Evolutionary conservation across 345 rosid species (phyloP).

Genomic region (Salix dunnii): DNA sequence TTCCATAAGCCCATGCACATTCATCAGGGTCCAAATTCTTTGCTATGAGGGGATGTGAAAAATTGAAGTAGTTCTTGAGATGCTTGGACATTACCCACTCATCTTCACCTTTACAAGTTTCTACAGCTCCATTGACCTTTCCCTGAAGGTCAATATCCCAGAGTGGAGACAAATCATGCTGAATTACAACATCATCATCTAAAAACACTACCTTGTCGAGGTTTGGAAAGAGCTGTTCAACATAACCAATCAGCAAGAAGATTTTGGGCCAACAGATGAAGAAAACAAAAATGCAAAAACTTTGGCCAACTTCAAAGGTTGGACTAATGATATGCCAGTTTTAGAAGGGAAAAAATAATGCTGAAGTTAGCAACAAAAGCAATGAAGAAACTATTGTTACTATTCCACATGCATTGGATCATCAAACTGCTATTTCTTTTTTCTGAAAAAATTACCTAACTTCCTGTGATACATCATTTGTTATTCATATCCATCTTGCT

Average conservation of each 20-base stretch:
- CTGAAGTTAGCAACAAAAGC: not conserved
- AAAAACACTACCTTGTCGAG: constrained; percentile 91
- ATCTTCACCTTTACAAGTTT: constrained; percentile 96
- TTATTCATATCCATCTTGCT: not conserved
- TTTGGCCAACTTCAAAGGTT: not conserved
- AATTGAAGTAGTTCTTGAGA: constrained; percentile 95
- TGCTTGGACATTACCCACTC: constrained; percentile 98
- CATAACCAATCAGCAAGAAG: constrained; percentile 11
- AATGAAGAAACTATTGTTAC: not conserved
- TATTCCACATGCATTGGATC: not conserved
- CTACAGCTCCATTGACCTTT: constrained; percentile 97
- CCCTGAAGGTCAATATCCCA: constrained; percentile 90
- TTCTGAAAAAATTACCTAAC: not conserved
- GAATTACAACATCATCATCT: constrained; percentile 95
- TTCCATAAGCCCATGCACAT: constrained; percentile 99
- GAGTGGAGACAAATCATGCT: constrained; percentile 84
- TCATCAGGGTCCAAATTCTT: constrained; percentile 82
- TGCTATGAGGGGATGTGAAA: constrained; percentile 89
- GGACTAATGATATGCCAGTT: not conserved
- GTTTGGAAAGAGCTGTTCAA: constrained; percentile 87
- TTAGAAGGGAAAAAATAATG: not conserved
- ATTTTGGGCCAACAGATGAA: not conserved
- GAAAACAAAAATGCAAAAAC: not conserved
- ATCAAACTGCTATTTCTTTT: not conserved
- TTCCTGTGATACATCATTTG: not conserved